These are phyloP conservation scores for Beauveria medogensis DNA, from an alignment of 2,329 filamentous ascomycete genomes.

Conservation along the genomic window DNA sequence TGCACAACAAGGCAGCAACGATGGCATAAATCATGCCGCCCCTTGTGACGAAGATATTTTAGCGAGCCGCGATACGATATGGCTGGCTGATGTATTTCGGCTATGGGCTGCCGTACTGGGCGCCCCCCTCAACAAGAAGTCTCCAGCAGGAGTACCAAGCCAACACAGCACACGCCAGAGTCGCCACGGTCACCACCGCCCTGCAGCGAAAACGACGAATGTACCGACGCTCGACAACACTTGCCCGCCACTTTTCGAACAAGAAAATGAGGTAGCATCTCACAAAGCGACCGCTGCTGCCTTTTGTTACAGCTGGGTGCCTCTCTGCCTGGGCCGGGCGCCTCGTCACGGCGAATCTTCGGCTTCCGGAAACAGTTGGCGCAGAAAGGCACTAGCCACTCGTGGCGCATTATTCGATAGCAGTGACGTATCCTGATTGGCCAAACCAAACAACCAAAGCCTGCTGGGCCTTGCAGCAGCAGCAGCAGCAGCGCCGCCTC, in stretches of 20 bases:
- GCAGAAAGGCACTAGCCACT: constrained; percentile 8
- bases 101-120: background rate
- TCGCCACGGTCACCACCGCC: background rate
- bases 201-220: background rate
- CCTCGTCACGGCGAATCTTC: background rate
- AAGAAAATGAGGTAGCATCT: background rate
- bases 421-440: background rate
- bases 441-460: background rate
- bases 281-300: background rate
- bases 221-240: background rate
- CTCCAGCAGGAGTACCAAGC: background rate
- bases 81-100: background rate
- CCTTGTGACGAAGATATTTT: background rate
- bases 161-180: background rate
- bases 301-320: background rate
- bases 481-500: background rate
- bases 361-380: constrained; percentile 8
- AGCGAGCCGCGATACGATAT: background rate
- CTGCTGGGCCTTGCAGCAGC: constrained; percentile 2
- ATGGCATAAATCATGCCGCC: background rate
- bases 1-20: background rate
- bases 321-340: background rate
- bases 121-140: background rate
- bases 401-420: constrained; percentile 4
- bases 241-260: background rate